Evolutionary conservation across 1,284 basidiomycete species (phyloP).

Genomic region (Ganoderma lingzhi): DNA sequence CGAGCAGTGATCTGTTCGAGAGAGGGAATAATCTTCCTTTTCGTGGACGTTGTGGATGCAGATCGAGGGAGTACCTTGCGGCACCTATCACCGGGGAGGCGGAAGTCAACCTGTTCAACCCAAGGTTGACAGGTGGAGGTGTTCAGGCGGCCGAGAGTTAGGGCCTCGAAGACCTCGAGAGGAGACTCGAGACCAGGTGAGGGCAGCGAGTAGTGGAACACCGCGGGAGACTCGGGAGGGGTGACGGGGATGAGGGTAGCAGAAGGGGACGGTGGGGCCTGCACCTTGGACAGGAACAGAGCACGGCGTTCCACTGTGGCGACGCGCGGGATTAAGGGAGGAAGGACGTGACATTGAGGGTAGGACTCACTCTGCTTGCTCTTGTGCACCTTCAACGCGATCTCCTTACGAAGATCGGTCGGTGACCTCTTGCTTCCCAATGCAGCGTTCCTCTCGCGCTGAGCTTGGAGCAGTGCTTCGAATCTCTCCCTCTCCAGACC

Average conservation of each 20-base stretch:
- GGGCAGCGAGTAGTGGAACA: conserved; percentile 74
- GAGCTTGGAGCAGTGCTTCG: conserved; percentile 64
- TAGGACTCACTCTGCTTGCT: conserved; percentile 71
- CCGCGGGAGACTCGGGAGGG: conserved; percentile 72
- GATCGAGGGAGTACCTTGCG: conserved; percentile 26
- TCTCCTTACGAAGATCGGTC: conserved; percentile 74
- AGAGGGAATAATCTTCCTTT: conserved; percentile 60
- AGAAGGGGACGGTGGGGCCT: conserved; percentile 68
- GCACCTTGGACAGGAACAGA: conserved; percentile 76
- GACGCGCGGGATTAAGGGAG: conserved; percentile 14
- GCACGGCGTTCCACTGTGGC: conserved; percentile 73
- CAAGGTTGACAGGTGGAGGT: conserved; percentile 51
- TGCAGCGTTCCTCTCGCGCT: conserved; percentile 58
- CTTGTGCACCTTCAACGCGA: conserved; percentile 75
- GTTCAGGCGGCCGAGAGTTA: conserved; percentile 48
- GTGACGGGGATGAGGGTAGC: conserved; percentile 67
- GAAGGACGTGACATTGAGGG: conserved; percentile 9
- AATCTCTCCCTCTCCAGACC: conserved; percentile 72
- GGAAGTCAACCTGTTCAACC: conserved; percentile 76
- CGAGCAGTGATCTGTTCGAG: conserved; percentile 79
- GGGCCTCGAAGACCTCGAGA: conserved; percentile 62
- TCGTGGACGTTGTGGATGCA: conserved; percentile 30
- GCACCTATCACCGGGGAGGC: conserved; percentile 45
- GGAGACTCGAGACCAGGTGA: conserved; percentile 73
- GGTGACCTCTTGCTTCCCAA: conserved; percentile 53